These are phyloP conservation scores for Scheffersomyces insectosa DNA, from an alignment of 1,139 yeast genomes.

Conservation along the genomic window DNA sequence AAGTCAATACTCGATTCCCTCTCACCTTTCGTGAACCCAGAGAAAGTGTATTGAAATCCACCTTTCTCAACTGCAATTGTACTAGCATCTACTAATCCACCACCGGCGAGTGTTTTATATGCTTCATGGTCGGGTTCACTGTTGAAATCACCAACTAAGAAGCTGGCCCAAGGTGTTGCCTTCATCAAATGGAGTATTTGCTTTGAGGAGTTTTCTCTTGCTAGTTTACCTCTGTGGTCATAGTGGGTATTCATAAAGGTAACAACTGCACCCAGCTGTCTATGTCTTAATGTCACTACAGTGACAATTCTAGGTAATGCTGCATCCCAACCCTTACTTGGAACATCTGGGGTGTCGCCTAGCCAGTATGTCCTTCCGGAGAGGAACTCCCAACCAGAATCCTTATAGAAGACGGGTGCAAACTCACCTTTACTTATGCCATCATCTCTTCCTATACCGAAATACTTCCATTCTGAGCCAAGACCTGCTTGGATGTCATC, in stretches of 20 bases:
- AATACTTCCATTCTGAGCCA: constrained; percentile 36
- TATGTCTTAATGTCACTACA: constrained; percentile 10
- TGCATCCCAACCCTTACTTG: constrained; percentile 28
- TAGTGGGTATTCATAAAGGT: constrained; percentile 45
- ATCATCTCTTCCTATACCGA: constrained; percentile 46
- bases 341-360: constrained; percentile 43
- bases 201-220: constrained; percentile 31
- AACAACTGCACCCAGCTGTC: constrained; percentile 18
- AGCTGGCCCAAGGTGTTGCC: constrained; percentile 28
- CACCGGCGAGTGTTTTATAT: constrained; percentile 29
- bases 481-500: constrained; percentile 40
- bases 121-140: constrained; percentile 30
- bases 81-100: constrained; percentile 22
- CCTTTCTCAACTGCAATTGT: constrained; percentile 23
- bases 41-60: constrained; percentile 29
- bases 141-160: constrained; percentile 44
- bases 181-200: constrained; percentile 34
- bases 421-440: constrained; percentile 43
- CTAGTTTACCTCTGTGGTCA: constrained; percentile 43
- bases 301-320: constrained; percentile 14
- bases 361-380: constrained; percentile 38
- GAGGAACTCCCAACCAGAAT: constrained; percentile 30
- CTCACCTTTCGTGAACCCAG: constrained; percentile 37
- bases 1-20: constrained; percentile 26
- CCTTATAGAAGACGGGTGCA: constrained; percentile 39